Percentiles rank a stretch among this genome's conserved stretches.
These are phyloP conservation scores for Mercurialis annua DNA, from an alignment of 345 rosid genomes.

Conservation along the genomic window DNA sequence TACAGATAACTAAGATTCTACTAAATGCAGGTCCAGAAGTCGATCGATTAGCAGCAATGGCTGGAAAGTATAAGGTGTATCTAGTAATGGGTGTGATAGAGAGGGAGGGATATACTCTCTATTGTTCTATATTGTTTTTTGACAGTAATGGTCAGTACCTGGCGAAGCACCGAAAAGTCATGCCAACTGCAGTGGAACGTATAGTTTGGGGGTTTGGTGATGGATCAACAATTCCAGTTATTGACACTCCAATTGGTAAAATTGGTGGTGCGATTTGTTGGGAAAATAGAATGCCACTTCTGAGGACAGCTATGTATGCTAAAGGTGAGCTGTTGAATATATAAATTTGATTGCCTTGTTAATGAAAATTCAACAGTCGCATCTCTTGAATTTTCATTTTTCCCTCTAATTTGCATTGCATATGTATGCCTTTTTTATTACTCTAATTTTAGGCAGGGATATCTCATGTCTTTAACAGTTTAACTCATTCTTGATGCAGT, in stretches of 20 bases:
- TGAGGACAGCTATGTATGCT: conserved; percentile 87
- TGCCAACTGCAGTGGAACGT: conserved; percentile 91
- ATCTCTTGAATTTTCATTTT: neutral
- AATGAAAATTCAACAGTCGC: neutral
- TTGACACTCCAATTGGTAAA: conserved; percentile 76
- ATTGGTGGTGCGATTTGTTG: conserved; percentile 92
- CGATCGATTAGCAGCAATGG: conserved; percentile 79
- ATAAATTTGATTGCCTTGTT: too few relatives aligned
- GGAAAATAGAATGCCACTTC: conserved; percentile 95
- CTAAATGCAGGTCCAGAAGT: conserved; percentile 66
- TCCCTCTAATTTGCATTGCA: neutral
- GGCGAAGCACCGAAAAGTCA: conserved; percentile 85
- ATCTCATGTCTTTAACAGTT: neutral
- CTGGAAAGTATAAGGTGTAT: conserved; percentile 74
- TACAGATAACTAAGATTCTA: neutral
- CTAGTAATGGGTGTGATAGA: conserved; percentile 93
- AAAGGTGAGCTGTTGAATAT: conserved; percentile 52
- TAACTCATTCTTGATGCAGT: neutral
- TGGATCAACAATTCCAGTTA: conserved; percentile 85
- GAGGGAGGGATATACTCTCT: conserved; percentile 87
- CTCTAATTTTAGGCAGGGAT: too few relatives aligned
- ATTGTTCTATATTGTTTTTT: conserved; percentile 77
- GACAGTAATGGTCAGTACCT: conserved; percentile 75
- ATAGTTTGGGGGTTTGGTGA: conserved; percentile 96
- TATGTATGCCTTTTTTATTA: too few relatives aligned